Evolutionary conservation across 2,329 filamentous ascomycete genomes (phyloP), one percentile per base, ranked within the genome.

Genomic region (Seiridium unicorne): DNA sequence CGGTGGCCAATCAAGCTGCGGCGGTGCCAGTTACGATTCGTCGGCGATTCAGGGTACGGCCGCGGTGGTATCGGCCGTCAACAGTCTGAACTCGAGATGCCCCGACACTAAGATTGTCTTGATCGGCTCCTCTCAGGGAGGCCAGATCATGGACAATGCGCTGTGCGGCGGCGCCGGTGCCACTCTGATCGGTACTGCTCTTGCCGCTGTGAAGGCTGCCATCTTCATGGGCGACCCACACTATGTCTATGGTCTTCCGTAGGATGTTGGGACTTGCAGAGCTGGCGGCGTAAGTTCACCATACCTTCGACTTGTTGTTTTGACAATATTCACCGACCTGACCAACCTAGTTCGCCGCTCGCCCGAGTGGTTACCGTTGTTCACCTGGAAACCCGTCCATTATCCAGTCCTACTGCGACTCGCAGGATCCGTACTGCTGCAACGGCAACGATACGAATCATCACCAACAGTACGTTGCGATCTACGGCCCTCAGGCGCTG

Each of bases 401-500:
- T 66, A 84, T 89, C 65, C 76, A 87, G 74, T 85, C 84, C 4
- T 89, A 89, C 77, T 89, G 87, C 71, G 87, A 90, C 65, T 74
- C 81, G 4, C 68, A 81, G 3, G 87, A 89, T 63, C 86, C 86
- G 0, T 89, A 87, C 74, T 89, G 87, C 79, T 89, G 85, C 73
- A 86, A 82, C 47, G 87, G 87, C 54, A 86, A 80, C 66, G 79
- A 89, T 61, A 77, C 80, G 34, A 81, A 82, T 66, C 79, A 81
- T 5, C 87, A 89, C 71, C 83, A 88, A 70, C 80, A 84, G 55
- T 89, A 90, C 61, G 85, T 84, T n/a, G 78, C 74, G 62, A 83
- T 84, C 65, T 89, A 90, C 62, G 86, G 86, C 1, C 2, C 18
- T 26, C 76, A 86, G 66, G 87, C 86, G 1, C 69, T 89, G 46